Percentiles rank a stretch among this genome's conserved stretches.
Evolutionary conservation across 2,329 filamentous ascomycete species (phyloP).

Genomic region (Zelopaecilomyces penicillatus): DNA sequence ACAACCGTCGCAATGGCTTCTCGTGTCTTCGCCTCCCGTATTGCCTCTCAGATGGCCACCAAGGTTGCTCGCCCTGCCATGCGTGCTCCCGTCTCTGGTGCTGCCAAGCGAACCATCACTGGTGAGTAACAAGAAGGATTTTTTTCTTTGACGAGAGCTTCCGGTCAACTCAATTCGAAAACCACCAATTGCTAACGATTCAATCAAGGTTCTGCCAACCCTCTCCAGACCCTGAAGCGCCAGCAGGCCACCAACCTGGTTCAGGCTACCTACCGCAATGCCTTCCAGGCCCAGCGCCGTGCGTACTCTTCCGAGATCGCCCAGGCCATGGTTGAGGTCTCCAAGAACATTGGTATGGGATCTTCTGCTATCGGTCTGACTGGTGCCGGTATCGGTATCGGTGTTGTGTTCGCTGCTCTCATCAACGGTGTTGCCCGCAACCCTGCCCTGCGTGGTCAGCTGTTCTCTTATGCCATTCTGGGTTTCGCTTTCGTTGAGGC

Average conservation of each 20-base stretch:
- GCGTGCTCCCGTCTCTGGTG: constrained; percentile 53
- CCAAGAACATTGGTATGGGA: constrained; percentile 86
- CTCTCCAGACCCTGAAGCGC: constrained; percentile 70
- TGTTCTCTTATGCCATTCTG: constrained; percentile 93
- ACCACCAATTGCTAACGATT: constrained; percentile 23
- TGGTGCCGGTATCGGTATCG: constrained; percentile 91
- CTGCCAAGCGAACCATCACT: constrained; percentile 68
- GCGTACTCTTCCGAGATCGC: constrained; percentile 84
- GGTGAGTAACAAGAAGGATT: constrained; percentile 45
- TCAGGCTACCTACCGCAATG: constrained; percentile 57
- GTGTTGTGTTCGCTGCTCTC: constrained; percentile 86
- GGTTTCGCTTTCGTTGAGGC: constrained; percentile 94
- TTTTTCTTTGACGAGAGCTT: constrained; percentile 18
- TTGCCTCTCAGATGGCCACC: constrained; percentile 67
- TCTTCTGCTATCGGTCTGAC: constrained; percentile 85
- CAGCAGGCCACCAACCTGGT: constrained; percentile 59
- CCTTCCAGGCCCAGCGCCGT: constrained; percentile 58
- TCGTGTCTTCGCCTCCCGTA: constrained; percentile 69
- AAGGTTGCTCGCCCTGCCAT: constrained; percentile 72
- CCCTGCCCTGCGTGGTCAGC: constrained; percentile 88
- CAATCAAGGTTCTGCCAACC: constrained; percentile 44
- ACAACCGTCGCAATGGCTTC: constrained; percentile 68
- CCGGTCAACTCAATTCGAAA: constrained; percentile 23
- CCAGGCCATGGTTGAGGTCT: constrained; percentile 81
- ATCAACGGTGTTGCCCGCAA: constrained; percentile 87